Base-by-base conservation (phyloP, 768 basidiomycete genomes). In the Butyriboletus loyo region DNA sequence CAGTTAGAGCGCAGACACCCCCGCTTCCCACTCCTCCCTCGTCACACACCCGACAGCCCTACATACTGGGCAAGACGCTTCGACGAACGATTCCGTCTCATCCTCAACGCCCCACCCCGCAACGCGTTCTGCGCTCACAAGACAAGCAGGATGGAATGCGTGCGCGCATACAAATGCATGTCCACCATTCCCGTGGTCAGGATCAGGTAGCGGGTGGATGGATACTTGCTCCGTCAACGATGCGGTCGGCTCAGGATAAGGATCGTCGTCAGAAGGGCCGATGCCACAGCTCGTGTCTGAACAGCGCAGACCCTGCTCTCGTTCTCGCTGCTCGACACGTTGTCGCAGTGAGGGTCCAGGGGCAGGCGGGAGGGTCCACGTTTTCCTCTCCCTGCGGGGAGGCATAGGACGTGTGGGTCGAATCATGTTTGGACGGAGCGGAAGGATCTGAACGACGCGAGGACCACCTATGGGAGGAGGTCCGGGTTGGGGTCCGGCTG, bases 61-160 rank as follows among this genome's bases (percentile, higher is more conserved):
- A 61, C 89, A 92, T 7, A 86, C 78, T 1, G 87, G 84, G 66
- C 89, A 91, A 17, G 81, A 79, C n/a, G 89, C 86, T 63, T 86
- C 82, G 0, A 89, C 81, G 21, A 63, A 62, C 14, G 64, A 67
- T 22, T 63, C 67, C 40, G 73, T 66, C 49, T 65, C 68, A 31
- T 72, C 75, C 48, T 80, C 76, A 13, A 73, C 77, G 22, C 84
- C 85, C 71, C 78, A 80, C n/a, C 84, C 74, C 13, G 85, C 79
- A 15, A 75, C 84, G 54, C 82, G 82, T 75, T 73, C 88, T 54
- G 77, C 83, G 69, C 65, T 78, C 42, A 92, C 87, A 36, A 92
- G 63, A 68, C 89, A 92, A 49, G 81, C 67, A 9, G 82, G 77
- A 61, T 92, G 89, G 76, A 91, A 91, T 40, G 62, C 71, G 68